Percentiles rank a stretch among this genome's conserved stretches.
phyloP scores from a whole-genome alignment of 1,139 yeast species.

The Blastobotrys illinoisensis region DNA sequence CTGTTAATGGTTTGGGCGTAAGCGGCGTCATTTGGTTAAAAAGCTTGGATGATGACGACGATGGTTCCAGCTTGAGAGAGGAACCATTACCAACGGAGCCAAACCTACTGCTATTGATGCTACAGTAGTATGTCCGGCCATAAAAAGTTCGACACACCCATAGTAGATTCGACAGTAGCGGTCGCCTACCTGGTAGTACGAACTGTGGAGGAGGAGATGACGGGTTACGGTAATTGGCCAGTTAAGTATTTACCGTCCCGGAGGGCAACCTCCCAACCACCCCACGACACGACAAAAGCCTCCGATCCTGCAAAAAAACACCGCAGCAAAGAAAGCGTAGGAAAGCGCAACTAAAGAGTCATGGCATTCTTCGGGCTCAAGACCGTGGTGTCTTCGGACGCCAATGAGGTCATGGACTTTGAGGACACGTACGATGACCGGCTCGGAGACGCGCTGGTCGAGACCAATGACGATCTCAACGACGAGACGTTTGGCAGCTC shows the following conservation, averaged over 20 bases:
- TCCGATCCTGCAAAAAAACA: neutral
- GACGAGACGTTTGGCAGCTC: slow-evolving; percentile 81
- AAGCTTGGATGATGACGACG: neutral
- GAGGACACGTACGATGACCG: slow-evolving; percentile 78
- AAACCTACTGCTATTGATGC: no score
- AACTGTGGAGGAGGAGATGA: no score
- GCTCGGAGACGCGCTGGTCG: slow-evolving; percentile 60
- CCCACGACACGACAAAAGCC: neutral
- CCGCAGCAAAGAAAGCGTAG: neutral
- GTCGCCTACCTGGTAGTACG: no score
- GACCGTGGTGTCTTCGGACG: slow-evolving; percentile 20
- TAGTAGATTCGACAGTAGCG: no score
- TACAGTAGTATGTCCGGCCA: no score
- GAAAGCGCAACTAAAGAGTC: neutral
- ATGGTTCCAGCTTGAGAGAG: slow-evolving; percentile 1
- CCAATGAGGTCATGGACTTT: slow-evolving; percentile 43
- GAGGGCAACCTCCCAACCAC: neutral
- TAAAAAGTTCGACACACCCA: no score
- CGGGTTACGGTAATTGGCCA: no score
- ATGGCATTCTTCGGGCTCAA: slow-evolving; percentile 39
- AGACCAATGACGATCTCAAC: slow-evolving; percentile 76
- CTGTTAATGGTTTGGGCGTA: neutral
- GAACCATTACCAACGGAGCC: slow-evolving; percentile 4
- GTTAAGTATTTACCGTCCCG: neutral
- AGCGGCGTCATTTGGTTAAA: neutral